Base-by-base conservation (phyloP, 1,284 basidiomycete species). In the Cutaneotrichosporon spelunceum region DNA sequence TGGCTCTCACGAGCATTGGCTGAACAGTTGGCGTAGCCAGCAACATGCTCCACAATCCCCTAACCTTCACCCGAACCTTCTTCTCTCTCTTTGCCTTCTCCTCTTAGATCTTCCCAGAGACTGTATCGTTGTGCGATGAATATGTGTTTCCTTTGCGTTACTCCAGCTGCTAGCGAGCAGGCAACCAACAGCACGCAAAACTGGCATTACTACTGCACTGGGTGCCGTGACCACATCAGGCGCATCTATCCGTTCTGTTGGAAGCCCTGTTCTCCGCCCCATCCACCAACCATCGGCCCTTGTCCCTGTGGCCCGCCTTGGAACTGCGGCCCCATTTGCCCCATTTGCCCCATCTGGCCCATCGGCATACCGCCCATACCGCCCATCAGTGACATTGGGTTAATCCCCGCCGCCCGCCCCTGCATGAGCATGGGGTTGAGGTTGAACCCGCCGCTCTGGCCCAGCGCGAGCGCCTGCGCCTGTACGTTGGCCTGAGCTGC, bases 381-480 rank as follows among this genome's bases (percentile, higher is more conserved):
- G 5, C 44, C 44, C 55, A 56, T 56, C 44, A 47, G 34, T 5
- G 23, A 13, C 33, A 34, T 36, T 9, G 52, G 52, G 23, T 42
- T 34, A 21, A 53, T 53, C 21, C 42, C 53, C 21, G 53, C 13
- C 23, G 53, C 14, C 33, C 47, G 21, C 16, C 47, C 26, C 45
- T 36, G 59, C 45, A 63, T 50, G 39, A 55, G 24, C 10, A 45
- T 52, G 21, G 58, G 52, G 42, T 53, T 53, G 56, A 58, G 49
- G 14, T 53, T 44, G 33, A 53, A 53, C 9, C 58, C 58, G 9
- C 50, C 56, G 11, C 33, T 39, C 53, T 45, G 56, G 14, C 57
- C 57, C 5, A 52, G 44, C 34, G 54, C 60, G 19, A 59, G 57
- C 21, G 59, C 62, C 44, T 54, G 62, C 14, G 62, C 63, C 44